A percentile compares a stretch with the other conserved stretches of the same genome.
Conservation (phyloP, 805 yeast species). For the Candida ulmi region DNA sequence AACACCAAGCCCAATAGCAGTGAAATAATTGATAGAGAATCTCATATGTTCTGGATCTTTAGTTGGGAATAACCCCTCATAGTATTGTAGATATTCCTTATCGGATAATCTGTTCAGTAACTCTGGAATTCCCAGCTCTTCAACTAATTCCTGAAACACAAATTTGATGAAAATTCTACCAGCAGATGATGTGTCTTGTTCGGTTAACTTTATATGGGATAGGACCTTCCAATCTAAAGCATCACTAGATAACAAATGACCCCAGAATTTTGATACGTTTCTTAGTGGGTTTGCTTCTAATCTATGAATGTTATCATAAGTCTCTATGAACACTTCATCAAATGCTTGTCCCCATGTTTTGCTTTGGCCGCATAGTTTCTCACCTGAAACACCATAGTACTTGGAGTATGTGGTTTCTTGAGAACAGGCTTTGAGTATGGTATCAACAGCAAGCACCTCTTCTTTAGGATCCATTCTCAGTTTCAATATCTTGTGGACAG, state of each 20-base stretch:
- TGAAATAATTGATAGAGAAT: conserved; percentile 84
- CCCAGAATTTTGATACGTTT: conserved; percentile 81
- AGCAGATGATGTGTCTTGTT: conserved; percentile 71
- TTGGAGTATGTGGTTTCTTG: conserved; percentile 86
- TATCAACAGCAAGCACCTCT: conserved; percentile 56
- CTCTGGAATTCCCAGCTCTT: conserved; percentile 59
- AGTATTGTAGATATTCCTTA: conserved; percentile 40
- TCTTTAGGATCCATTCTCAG: conserved; percentile 36
- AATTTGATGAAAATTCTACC: conserved; percentile 76
- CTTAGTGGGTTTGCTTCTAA: conserved; percentile 70
- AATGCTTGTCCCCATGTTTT: conserved; percentile 56
- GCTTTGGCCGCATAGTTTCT: conserved; percentile 48
- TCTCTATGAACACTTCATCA: conserved; percentile 43
- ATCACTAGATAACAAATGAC: conserved; percentile 72
- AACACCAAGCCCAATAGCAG: conserved; percentile 85
- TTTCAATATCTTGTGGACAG: conserved; percentile 75
- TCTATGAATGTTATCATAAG: conserved; percentile 55
- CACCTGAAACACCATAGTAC: conserved; percentile 73
- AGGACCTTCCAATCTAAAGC: conserved; percentile 60
- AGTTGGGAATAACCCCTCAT: conserved; percentile 62
- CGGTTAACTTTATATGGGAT: conserved; percentile 53
- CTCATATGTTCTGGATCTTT: conserved; percentile 48
- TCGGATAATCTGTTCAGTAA: conserved; percentile 48
- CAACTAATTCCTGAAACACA: conserved; percentile 70
- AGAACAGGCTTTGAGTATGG: conserved; percentile 73